Base-by-base conservation (phyloP, 495 filamentous ascomycete species). In the Cairneyella variabilis region DNA sequence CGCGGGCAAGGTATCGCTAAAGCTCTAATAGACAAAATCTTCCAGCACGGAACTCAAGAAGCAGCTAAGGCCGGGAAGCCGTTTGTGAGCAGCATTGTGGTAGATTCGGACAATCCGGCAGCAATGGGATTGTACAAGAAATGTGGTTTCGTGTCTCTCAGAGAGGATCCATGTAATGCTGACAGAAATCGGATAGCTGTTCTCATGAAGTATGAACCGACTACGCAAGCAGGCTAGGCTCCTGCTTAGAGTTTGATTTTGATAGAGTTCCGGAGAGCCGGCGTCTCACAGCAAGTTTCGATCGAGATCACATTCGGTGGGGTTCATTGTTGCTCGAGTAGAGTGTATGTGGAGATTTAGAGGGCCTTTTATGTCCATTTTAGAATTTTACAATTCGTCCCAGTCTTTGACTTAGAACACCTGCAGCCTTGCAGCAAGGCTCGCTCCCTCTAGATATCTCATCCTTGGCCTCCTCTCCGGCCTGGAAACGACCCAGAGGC, bases 91-190 rank as follows among this genome's bases (percentile, higher is more conserved):
- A 69, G 64, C 32, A 57, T 75, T 16, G 65, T 72, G 16, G 68
- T 73, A 3, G 71, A 75, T 37, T 49, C 58, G 21, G 58, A 53
- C 20, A 78, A 77, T 54, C 27, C 42, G 25, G 55, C 54, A 14
- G 78, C 75, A 3, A 65, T 61, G 45, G 58, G 43, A 1, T 53
- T 81, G 43, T 80, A 80, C 53, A 58, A 71, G 57, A 74, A 61
- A 44, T 63, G 64, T 51, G 76, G 77, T 4, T 80, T 77, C 61
- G 64, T 66, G 30, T 54, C 58, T 21, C 56, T 60, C n/a, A 48
- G 63, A 25, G 56, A 67, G 28, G 65, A 60, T 18, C 53, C 51
- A 28, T 34, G 39, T 12, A 14, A n/a, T 43, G 28, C 2, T 14
- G 49, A 41, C 36, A 54, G 22, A 12, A 21, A 28, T 10, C 43